Evolutionary conservation across 441 rosid genomes (phyloP).

Genomic region (Omphalea diandra): DNA sequence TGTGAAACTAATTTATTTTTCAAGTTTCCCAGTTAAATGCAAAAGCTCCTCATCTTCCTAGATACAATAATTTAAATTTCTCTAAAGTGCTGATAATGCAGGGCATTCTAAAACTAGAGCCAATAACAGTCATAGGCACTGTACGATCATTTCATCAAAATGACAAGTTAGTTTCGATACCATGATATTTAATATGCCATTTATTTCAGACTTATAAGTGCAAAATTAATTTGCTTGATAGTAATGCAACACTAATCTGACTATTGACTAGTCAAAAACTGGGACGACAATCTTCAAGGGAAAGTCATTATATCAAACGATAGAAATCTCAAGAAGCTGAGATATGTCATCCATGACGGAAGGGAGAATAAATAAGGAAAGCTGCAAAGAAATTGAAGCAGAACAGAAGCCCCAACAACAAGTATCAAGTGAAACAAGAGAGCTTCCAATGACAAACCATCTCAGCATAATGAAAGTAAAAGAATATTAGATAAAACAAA

Average conservation of each 20-base stretch:
- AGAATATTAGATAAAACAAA: neutral
- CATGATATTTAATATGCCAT: neutral
- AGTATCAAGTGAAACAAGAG: neutral
- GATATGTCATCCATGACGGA: neutral
- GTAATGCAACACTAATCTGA: neutral
- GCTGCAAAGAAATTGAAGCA: neutral
- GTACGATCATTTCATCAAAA: neutral
- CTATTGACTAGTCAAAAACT: neutral
- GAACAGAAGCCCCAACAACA: neutral
- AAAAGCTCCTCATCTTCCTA: constrained; percentile 2
- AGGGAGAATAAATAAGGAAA: neutral
- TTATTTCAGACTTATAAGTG: neutral
- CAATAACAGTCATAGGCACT: neutral
- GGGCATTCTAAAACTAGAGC: no score
- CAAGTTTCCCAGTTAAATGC: neutral
- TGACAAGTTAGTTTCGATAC: neutral
- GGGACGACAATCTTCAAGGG: neutral
- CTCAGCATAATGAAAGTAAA: constrained; percentile 1
- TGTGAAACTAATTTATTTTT: neutral
- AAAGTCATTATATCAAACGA: neutral
- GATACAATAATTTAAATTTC: constrained; percentile 4
- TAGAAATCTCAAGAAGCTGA: neutral
- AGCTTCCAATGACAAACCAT: neutral
- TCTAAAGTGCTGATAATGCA: neutral
- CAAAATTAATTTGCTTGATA: neutral